phyloP scores from a whole-genome alignment of 345 rosid species.

The Eucalyptus caleyi region DNA sequence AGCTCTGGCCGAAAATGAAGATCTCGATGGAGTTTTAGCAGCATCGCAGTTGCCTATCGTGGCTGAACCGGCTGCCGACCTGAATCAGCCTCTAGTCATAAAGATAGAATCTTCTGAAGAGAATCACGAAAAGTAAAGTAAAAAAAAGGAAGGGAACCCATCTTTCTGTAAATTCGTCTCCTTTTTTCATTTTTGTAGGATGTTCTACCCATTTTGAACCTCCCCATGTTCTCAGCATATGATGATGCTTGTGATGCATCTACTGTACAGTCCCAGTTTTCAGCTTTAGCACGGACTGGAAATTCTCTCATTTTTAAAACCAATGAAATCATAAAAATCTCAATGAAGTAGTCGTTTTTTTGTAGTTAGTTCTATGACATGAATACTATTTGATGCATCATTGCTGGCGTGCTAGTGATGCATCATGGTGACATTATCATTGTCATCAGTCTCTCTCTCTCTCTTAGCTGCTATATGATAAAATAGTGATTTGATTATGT shows the following conservation, averaged over 20 bases:
- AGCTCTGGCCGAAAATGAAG: constrained; percentile 88
- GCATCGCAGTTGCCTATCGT: constrained; percentile 28
- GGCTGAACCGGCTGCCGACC: constrained; percentile 25
- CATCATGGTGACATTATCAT: neutral
- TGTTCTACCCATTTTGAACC: neutral
- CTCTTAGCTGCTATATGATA: neutral
- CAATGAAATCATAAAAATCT: neutral
- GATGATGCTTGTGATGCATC: neutral
- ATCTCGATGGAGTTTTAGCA: constrained; percentile 19
- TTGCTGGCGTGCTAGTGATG: neutral
- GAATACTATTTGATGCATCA: neutral
- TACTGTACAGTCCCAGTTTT: neutral
- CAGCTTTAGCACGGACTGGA: neutral
- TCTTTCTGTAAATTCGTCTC: constrained; percentile 22
- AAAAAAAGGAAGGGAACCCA: neutral
- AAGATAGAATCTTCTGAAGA: constrained; percentile 50
- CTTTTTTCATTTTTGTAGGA: neutral
- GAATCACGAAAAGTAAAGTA: constrained; percentile 13
- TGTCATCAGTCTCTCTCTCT: neutral
- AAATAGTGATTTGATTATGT: neutral
- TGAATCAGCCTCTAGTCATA: constrained; percentile 63
- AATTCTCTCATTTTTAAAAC: neutral
- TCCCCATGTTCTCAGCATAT: neutral
- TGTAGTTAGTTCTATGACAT: neutral
- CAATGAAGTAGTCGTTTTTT: neutral